phyloP scores from a whole-genome alignment of 2,329 filamentous ascomycete genomes.

The Colletotrichum australisinense region DNA sequence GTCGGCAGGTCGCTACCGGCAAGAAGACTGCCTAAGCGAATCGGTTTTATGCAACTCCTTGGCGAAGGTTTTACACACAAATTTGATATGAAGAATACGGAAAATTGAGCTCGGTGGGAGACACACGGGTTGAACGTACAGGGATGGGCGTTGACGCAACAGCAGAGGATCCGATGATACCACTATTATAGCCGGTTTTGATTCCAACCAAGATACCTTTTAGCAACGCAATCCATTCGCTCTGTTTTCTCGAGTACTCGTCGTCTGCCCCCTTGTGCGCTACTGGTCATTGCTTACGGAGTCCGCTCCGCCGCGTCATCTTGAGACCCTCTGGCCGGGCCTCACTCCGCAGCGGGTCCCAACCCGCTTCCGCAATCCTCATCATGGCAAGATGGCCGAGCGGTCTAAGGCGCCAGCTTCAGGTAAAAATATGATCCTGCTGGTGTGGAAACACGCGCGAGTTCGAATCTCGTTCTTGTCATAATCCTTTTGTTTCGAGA shows the following conservation, averaged over 20 bases:
- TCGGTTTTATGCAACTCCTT: accelerated
- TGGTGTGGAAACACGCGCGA: slow-evolving; percentile 31
- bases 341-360: background rate
- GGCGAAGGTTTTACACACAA: background rate
- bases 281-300: background rate
- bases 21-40: slow-evolving; percentile 42
- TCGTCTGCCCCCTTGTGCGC: background rate
- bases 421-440: slow-evolving; percentile 7
- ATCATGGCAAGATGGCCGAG: slow-evolving; percentile 30
- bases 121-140: background rate
- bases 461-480: slow-evolving; percentile 33
- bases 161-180: background rate
- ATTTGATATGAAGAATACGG: background rate
- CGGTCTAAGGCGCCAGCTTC: slow-evolving; percentile 34
- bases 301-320: background rate
- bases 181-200: background rate
- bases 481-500: background rate
- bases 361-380: background rate
- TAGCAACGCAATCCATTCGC: background rate
- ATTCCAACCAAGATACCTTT: background rate
- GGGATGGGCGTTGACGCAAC: background rate
- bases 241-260: background rate
- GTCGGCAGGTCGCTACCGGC: slow-evolving; percentile 40
- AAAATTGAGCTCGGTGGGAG: background rate
- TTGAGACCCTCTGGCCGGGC: background rate